phyloP scores from a whole-genome alignment of 176 grass and related monocot genomes.

The Saccharum officinarum region DNA sequence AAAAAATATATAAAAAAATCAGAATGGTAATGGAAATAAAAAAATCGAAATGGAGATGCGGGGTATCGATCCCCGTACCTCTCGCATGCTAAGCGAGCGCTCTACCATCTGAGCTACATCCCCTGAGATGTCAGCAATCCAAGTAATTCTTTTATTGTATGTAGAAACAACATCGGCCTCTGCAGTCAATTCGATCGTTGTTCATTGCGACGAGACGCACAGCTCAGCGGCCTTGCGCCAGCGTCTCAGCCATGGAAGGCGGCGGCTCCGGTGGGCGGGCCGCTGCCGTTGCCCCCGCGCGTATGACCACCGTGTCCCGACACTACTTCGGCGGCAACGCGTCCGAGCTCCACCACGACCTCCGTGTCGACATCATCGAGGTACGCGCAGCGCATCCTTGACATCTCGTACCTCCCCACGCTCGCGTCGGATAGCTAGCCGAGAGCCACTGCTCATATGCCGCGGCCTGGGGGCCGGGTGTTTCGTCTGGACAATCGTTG shows the following conservation, averaged over 20 bases:
- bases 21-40: no score
- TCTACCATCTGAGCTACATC: conserved; percentile 99
- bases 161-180: no score
- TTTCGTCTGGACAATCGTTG: background rate
- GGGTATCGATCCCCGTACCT: conserved; percentile 97
- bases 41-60: conserved; percentile 46
- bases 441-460: background rate
- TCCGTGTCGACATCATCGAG: conserved; percentile 75
- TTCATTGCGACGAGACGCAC: no score
- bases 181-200: no score
- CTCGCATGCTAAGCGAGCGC: conserved; percentile 96
- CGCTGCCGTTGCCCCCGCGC: background rate
- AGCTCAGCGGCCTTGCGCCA: no score
- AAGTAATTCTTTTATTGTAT: no score
- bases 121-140: background rate
- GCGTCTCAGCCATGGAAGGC: background rate
- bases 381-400: conserved; percentile 12
- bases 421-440: background rate
- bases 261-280: background rate
- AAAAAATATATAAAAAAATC: no score
- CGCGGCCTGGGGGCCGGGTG: fast-evolving
- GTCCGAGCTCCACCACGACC: conserved; percentile 45
- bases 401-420: background rate
- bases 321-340: conserved; percentile 75
- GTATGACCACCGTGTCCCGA: conserved; percentile 58